phyloP scores from a whole-genome alignment of 2,329 filamentous ascomycete species.

The Tolypocladium sp. region DNA sequence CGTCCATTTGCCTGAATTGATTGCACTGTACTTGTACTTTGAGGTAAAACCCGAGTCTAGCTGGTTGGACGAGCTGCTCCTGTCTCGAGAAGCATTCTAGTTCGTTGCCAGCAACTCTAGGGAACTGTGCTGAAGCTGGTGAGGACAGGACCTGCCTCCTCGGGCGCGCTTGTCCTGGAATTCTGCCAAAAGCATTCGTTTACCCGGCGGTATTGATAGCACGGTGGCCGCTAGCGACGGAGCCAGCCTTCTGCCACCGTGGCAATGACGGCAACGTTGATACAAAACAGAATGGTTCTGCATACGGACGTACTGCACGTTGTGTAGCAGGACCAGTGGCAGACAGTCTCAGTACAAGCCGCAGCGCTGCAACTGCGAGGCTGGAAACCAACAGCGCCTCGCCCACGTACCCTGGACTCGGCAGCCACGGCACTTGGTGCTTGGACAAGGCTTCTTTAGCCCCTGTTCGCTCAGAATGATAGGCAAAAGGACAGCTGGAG shows the following conservation, averaged over 20 bases:
- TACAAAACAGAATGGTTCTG: neutral
- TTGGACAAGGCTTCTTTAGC: slow-evolving; percentile 8
- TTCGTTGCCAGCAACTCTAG: neutral
- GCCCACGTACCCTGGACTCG: slow-evolving; percentile 6
- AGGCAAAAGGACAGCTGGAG: neutral
- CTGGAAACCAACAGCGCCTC: neutral
- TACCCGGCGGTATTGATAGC: too few species aligned
- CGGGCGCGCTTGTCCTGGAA: neutral
- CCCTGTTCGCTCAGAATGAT: neutral
- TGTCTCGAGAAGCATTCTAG: neutral
- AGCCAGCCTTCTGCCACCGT: neutral
- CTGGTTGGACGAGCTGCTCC: neutral
- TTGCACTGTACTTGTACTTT: too few species aligned
- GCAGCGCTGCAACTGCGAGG: neutral
- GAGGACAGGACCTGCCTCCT: neutral
- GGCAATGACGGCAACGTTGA: neutral
- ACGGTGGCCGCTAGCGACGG: neutral
- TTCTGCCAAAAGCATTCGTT: neutral
- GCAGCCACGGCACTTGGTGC: slow-evolving; percentile 20
- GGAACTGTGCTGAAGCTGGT: neutral
- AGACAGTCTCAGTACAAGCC: neutral
- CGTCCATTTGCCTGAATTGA: too few species aligned
- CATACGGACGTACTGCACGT: neutral
- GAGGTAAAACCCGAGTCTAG: too few species aligned
- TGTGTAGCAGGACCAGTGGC: neutral